These are phyloP conservation scores for Penicillium palitans DNA, from an alignment of 2,329 filamentous ascomycete genomes.

Conservation along the genomic window DNA sequence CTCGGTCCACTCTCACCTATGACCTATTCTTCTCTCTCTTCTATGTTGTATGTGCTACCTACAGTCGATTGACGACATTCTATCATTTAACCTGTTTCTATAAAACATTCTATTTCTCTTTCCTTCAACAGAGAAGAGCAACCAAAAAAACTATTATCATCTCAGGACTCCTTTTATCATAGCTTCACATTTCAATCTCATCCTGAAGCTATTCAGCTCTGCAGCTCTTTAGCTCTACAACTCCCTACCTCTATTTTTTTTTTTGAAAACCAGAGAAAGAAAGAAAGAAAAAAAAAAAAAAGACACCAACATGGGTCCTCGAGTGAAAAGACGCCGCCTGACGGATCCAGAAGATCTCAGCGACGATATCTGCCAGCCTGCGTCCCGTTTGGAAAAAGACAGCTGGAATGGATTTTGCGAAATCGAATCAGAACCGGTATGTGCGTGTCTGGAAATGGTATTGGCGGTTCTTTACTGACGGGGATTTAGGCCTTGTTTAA, in stretches of 20 bases:
- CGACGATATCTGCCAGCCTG: constrained; percentile 33
- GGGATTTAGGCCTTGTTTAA: constrained; percentile 73
- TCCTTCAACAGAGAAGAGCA: not conserved
- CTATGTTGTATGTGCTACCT: not conserved
- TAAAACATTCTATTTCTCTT: not conserved
- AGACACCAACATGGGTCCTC: constrained; percentile 29
- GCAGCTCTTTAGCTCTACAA: not conserved
- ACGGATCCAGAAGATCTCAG: constrained; percentile 23
- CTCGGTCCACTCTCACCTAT: constrained; percentile 24
- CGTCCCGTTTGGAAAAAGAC: constrained; percentile 41
- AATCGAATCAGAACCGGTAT: constrained; percentile 84
- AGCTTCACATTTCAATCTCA: constrained; percentile 2
- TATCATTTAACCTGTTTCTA: not conserved
- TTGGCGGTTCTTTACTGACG: not conserved
- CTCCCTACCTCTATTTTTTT: not conserved
- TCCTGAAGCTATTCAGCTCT: not conserved
- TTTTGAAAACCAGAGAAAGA: too few relatives aligned
- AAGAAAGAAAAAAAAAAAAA: too few relatives aligned
- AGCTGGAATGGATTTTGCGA: constrained; percentile 59
- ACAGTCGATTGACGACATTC: not conserved
- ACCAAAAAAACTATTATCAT: not conserved
- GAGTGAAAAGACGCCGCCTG: constrained; percentile 33
- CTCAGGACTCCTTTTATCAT: not conserved
- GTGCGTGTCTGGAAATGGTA: constrained; percentile 32
- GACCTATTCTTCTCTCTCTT: constrained; percentile 1